Base-by-base conservation (phyloP, 495 filamentous ascomycete genomes). In the Daldinia bambusicola region DNA sequence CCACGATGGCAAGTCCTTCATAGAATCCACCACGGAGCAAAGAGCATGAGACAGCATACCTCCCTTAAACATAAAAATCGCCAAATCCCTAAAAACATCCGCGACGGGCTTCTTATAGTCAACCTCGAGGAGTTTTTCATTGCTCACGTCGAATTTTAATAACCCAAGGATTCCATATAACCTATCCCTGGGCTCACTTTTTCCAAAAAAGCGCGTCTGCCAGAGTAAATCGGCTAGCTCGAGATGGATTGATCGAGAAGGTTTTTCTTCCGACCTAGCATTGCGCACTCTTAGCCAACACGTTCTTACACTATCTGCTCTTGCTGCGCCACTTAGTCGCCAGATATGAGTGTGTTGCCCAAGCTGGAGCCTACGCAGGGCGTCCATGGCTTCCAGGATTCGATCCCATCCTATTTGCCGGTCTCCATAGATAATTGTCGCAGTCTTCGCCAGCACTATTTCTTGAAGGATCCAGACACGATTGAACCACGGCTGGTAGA, bases 381-480 rank as follows among this genome's bases (percentile, higher is more conserved):
- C 45, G 16, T 60, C 63, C 0, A 66, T 36, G 7, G 63, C 63
- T 22, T 34, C 20, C 0, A 53, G 4, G 18, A 66, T 13, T 31
- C 55, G 55, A 43, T 60, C 22, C 63, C 63, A 66, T 9, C 43
- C n/a, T 60, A 66, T 60, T 14, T 8, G 26, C 14, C 36, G 45
- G 37, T 53, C 63, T 18, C 55, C 63, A 41, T 52, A 66, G 20
- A 66, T 14, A 10, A 66, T 59, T 14, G 55, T 66, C 5, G 55
- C 63, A 18, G 43, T 22, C 36, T 43, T 66, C 18, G 63, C 55
- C 1, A 66, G 36, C 6, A 45, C 14, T 4, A 66, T 60, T 26
- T 66, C 63, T 9, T 66, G 63, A 5, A 66, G 22, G 12, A 66
- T 30, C 63, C 63, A 66, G 16, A 66, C 52, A 10, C 63, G 63